Evolutionary conservation across 176 grass and related monocot genomes (phyloP).

Genomic region (Triticum turgidum): DNA sequence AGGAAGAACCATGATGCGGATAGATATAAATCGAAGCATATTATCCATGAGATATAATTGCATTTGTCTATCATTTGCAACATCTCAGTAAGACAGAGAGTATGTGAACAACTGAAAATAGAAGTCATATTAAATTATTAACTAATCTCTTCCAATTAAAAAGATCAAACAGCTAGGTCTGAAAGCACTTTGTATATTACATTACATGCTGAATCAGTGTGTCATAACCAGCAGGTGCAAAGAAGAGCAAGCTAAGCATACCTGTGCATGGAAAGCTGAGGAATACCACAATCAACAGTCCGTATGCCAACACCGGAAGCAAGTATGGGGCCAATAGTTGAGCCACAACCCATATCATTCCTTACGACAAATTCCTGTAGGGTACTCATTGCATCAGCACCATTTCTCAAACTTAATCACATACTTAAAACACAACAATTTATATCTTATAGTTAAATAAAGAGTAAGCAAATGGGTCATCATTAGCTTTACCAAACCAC

Average conservation of each 20-base stretch:
- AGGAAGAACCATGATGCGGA: not conserved
- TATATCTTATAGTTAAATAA: not conserved
- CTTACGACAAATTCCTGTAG: constrained; percentile 91
- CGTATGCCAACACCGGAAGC: constrained; percentile 86
- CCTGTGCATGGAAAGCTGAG: constrained; percentile 99
- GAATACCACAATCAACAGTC: constrained; percentile 95
- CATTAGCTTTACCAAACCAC: not conserved
- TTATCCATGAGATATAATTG: not conserved
- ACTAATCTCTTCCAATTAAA: not conserved
- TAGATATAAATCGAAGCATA: not conserved
- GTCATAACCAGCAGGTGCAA: not conserved
- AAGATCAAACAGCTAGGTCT: not conserved
- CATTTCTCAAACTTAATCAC: not conserved
- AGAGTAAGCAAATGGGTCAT: not conserved
- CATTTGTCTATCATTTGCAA: not conserved
- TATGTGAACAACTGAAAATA: not conserved
- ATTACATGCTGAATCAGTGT: not conserved
- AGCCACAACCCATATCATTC: constrained; percentile 98
- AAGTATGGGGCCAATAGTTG: constrained; percentile 93
- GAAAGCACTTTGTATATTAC: not conserved
- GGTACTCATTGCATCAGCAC: not conserved
- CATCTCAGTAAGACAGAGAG: not conserved
- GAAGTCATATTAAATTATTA: not conserved
- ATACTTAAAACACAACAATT: not conserved
- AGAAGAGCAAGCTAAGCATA: constrained; percentile 25